phyloP scores from a whole-genome alignment of 2,329 filamentous ascomycete species.

The Camillea tinctor region DNA sequence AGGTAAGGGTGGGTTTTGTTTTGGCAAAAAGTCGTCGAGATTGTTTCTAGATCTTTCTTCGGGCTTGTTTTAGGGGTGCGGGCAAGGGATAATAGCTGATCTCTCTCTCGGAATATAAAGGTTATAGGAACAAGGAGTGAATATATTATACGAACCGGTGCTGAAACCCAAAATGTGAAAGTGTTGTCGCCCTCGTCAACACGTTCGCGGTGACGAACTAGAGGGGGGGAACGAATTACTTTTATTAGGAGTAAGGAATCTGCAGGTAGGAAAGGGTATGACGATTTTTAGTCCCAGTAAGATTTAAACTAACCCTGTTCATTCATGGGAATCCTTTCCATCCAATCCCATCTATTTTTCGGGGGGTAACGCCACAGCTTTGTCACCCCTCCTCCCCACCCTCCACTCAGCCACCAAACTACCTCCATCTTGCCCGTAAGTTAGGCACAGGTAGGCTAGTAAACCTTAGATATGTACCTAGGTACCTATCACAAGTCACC shows the following conservation, averaged over 20 bases:
- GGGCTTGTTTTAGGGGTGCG: constrained; percentile 9
- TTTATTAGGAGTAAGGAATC: background rate
- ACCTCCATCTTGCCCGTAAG: too few relatives aligned
- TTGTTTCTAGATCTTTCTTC: constrained; percentile 1
- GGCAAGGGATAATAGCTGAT: background rate
- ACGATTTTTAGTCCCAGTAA: background rate
- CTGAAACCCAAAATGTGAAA: background rate
- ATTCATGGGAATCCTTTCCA: background rate
- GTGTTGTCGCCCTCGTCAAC: background rate
- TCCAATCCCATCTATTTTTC: too few relatives aligned
- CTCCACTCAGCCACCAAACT: too few relatives aligned
- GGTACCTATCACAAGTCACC: too few relatives aligned
- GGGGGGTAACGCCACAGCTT: too few relatives aligned
- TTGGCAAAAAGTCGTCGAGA: too few relatives aligned
- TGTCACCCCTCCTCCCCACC: too few relatives aligned
- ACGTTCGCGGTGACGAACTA: background rate
- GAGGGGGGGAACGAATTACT: background rate
- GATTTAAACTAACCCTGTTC: background rate
- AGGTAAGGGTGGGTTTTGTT: background rate
- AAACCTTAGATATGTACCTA: too few relatives aligned
- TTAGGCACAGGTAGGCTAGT: too few relatives aligned
- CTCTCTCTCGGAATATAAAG: too few relatives aligned
- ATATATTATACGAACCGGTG: background rate
- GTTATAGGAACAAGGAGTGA: too few relatives aligned
- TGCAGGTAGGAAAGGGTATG: background rate